phyloP scores from a whole-genome alignment of 768 basidiomycete genomes.

The Lactifluus volemus region DNA sequence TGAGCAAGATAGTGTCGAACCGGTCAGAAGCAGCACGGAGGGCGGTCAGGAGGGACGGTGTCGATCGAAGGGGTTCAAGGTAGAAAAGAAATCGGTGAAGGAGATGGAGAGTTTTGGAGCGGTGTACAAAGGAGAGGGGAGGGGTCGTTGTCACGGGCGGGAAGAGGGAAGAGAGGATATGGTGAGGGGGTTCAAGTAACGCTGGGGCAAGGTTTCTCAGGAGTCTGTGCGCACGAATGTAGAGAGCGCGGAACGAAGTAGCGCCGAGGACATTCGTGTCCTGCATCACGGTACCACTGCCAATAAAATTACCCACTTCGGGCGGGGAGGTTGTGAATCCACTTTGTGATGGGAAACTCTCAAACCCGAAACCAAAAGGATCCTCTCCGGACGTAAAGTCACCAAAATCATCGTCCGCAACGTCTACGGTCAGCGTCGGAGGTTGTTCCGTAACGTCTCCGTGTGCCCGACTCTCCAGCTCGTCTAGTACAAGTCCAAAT shows the following conservation, averaged over 20 bases:
- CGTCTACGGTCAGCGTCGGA: constrained; percentile 51
- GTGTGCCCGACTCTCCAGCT: constrained; percentile 44
- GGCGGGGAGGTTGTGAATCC: constrained; percentile 25
- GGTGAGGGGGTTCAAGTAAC: constrained; percentile 55
- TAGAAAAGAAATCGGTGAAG: constrained; percentile 71
- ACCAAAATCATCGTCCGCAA: constrained; percentile 80
- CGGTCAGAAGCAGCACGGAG: constrained; percentile 76
- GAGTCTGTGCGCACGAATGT: constrained; percentile 55
- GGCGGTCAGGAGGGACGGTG: constrained; percentile 51
- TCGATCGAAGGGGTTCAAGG: constrained; percentile 64
- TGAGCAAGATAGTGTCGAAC: constrained; percentile 80
- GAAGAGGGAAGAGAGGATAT: constrained; percentile 52
- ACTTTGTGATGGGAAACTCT: constrained; percentile 1
- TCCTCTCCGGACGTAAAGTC: constrained; percentile 53
- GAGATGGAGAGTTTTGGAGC: constrained; percentile 49
- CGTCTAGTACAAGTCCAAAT: constrained; percentile 44
- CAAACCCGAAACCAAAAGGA: constrained; percentile 4
- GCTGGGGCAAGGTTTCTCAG: constrained; percentile 51
- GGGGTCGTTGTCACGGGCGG: constrained; percentile 28
- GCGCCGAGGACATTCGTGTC: constrained; percentile 29
- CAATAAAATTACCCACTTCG: constrained; percentile 43
- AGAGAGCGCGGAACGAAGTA: constrained; percentile 43
- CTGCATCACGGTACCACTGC: constrained; percentile 27
- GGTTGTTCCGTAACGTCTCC: constrained; percentile 37
- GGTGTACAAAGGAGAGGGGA: constrained; percentile 29